These are phyloP conservation scores for Monosporozyma yasuniensis DNA, from an alignment of 805 yeast genomes.

Conservation along the genomic window DNA sequence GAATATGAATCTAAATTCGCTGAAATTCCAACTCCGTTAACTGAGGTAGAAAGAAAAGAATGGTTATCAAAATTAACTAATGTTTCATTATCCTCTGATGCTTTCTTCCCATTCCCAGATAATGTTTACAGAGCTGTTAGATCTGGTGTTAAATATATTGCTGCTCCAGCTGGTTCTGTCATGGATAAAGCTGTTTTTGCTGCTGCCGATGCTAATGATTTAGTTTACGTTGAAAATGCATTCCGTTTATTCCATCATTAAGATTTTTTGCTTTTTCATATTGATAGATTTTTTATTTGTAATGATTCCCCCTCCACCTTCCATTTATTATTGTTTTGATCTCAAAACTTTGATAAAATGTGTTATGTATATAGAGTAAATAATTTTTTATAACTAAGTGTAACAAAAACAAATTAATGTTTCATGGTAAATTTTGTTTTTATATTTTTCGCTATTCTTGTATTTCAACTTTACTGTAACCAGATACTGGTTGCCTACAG, in stretches of 20 bases:
- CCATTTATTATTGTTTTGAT: not conserved
- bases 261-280: slow-evolving; percentile 4
- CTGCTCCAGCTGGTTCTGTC: slow-evolving; percentile 96
- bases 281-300: slow-evolving; percentile 1
- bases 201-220: slow-evolving; percentile 84
- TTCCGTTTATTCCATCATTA: slow-evolving; percentile 96
- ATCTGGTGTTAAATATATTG: slow-evolving; percentile 89
- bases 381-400: not conserved
- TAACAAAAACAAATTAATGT: not conserved
- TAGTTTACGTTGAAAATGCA: slow-evolving; percentile 93
- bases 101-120: slow-evolving; percentile 99
- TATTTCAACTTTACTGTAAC: slow-evolving; percentile 32
- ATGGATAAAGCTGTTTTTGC: slow-evolving; percentile 94
- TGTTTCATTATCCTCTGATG: slow-evolving; percentile 91
- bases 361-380: not conserved
- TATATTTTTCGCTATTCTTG: not conserved
- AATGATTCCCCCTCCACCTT: not conserved
- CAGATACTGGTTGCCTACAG: slow-evolving; percentile 66
- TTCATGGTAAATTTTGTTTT: not conserved
- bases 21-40: slow-evolving; percentile 71
- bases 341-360: no score
- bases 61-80: slow-evolving; percentile 73
- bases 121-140: slow-evolving; percentile 95
- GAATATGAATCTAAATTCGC: slow-evolving; percentile 89
- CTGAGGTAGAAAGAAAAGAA: slow-evolving; percentile 72